Evolutionary conservation across 306 rosid genomes (phyloP).

Genomic region (Sphenostylis stenocarpa): DNA sequence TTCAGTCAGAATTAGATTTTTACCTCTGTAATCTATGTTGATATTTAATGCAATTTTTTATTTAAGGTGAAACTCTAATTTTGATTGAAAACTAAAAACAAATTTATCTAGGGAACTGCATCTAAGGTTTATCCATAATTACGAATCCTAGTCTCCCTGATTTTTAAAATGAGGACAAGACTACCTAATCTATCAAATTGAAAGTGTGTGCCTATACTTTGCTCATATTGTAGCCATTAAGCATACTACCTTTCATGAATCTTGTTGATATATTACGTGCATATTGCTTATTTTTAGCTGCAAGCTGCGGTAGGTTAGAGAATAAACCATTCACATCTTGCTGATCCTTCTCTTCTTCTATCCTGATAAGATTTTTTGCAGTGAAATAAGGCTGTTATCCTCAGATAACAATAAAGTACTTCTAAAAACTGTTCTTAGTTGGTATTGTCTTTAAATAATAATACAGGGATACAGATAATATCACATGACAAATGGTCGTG

Average conservation of each 20-base stretch:
- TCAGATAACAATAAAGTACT: not conserved
- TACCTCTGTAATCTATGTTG: not conserved
- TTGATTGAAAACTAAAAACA: not conserved
- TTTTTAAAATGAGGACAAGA: not conserved
- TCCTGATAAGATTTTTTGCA: not conserved
- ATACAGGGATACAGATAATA: not conserved
- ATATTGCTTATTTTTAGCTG: not conserved
- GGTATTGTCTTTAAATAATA: not conserved
- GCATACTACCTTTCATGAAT: not conserved
- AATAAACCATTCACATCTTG: not conserved
- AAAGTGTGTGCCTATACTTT: not conserved
- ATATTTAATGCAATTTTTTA: not conserved
- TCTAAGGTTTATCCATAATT: not conserved
- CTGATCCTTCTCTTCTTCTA: not conserved
- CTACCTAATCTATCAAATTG: not conserved
- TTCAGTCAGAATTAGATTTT: not conserved
- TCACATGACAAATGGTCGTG: not conserved
- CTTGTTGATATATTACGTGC: not conserved
- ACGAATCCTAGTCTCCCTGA: not conserved
- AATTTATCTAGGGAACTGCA: not conserved
- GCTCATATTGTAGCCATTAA: not conserved
- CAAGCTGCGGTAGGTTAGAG: not conserved
- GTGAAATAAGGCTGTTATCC: not conserved
- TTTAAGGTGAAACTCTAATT: not conserved
- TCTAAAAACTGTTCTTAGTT: not conserved